Evolutionary conservation across 2,329 filamentous ascomycete species (phyloP).

Genomic region (Colletotrichum musicola): DNA sequence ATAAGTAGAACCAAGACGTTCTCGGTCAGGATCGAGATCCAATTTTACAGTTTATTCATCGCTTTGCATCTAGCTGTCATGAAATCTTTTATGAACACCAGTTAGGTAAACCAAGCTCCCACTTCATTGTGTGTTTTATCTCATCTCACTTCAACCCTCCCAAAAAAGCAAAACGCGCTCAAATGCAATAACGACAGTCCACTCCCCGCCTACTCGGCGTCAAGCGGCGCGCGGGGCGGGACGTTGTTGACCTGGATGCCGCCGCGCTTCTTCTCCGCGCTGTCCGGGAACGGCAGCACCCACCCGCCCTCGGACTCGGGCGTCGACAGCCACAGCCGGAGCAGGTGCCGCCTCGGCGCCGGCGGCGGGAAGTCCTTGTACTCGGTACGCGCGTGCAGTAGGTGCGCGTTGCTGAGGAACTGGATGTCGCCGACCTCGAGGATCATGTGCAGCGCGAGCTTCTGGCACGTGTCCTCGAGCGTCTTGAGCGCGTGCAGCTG

Average conservation of each 20-base stretch:
- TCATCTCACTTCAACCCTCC: background rate
- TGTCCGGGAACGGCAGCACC: conserved; percentile 86
- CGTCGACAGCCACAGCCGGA: conserved; percentile 87
- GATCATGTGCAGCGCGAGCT: conserved; percentile 82
- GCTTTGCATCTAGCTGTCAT: background rate
- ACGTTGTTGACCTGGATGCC: conserved; percentile 90
- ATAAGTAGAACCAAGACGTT: background rate
- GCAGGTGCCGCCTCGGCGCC: conserved; percentile 79
- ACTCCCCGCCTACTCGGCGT: conserved; percentile 73
- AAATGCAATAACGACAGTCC: too few species aligned
- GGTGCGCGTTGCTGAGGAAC: conserved; percentile 80
- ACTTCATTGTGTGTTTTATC: too few species aligned
- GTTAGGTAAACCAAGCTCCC: too few species aligned
- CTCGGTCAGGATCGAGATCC: background rate
- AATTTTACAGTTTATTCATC: background rate
- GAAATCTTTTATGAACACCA: too few species aligned
- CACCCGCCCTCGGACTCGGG: conserved; percentile 87
- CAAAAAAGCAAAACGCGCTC: background rate
- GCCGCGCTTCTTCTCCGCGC: conserved; percentile 85
- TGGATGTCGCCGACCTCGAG: conserved; percentile 90
- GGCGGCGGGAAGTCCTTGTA: conserved; percentile 78
- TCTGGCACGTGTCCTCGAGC: conserved; percentile 81
- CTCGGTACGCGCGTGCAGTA: conserved; percentile 84
- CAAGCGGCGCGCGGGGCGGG: conserved; percentile 78
- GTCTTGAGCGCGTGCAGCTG: conserved; percentile 77